These are phyloP conservation scores for Xylaria venustula DNA, from an alignment of 495 filamentous ascomycete species.

Conservation along the genomic window DNA sequence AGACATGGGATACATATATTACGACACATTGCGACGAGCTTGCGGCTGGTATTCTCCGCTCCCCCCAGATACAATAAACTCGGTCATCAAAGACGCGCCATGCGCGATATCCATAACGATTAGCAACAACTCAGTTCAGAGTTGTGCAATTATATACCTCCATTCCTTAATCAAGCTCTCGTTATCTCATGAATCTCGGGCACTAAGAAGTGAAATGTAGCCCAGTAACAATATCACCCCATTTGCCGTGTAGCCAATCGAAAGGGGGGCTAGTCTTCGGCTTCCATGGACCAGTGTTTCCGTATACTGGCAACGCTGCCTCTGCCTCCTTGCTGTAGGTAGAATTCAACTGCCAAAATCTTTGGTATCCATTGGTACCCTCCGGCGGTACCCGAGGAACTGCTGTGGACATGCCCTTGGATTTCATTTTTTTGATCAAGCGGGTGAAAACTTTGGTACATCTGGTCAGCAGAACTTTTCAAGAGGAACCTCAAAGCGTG, in stretches of 20 bases:
- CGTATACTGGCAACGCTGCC: neutral
- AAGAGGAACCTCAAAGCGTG: too few relatives aligned
- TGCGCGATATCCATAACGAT: too few relatives aligned
- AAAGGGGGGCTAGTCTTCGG: slow-evolving; percentile 53
- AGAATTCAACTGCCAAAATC: slow-evolving; percentile 24
- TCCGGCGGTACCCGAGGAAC: slow-evolving; percentile 8
- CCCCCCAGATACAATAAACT: too few relatives aligned
- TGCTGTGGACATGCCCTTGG: slow-evolving; percentile 16
- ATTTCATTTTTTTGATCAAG: slow-evolving; percentile 8
- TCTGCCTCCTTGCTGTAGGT: slow-evolving; percentile 7
- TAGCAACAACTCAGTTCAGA: too few relatives aligned
- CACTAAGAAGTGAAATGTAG: slow-evolving; percentile 8
- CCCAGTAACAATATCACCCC: slow-evolving; percentile 39
- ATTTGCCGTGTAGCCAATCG: slow-evolving; percentile 51
- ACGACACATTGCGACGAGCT: too few relatives aligned
- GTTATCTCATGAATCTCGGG: neutral
- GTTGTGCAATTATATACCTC: too few relatives aligned
- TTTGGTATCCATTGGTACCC: slow-evolving; percentile 40
- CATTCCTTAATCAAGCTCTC: too few relatives aligned
- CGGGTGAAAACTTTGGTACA: neutral
- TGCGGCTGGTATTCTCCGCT: too few relatives aligned
- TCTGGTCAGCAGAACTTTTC: neutral
- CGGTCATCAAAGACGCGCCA: too few relatives aligned
- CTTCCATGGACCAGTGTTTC: slow-evolving; percentile 52
- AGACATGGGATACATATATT: too few relatives aligned